phyloP scores from a whole-genome alignment of 2,329 filamentous ascomycete species.

The Pseudodiploospora longispora region DNA sequence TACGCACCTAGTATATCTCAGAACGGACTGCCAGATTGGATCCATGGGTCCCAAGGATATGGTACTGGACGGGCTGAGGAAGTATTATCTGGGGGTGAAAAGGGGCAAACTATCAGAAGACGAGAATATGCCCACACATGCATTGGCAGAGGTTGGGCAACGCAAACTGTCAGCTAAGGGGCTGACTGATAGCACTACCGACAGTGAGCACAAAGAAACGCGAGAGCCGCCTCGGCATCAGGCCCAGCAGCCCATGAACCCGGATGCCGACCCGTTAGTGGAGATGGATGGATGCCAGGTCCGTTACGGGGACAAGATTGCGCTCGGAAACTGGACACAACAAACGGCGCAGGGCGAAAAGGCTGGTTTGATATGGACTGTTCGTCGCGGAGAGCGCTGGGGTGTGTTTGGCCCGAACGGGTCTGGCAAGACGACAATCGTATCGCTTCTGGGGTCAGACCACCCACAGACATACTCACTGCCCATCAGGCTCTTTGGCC shows the following conservation, averaged over 20 bases:
- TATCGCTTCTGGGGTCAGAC: slow-evolving; percentile 89
- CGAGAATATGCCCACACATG: slow-evolving; percentile 37
- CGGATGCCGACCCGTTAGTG: slow-evolving; percentile 60
- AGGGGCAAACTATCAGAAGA: slow-evolving; percentile 37
- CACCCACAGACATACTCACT: slow-evolving; percentile 91
- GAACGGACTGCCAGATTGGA: slow-evolving; percentile 56
- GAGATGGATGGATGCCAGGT: slow-evolving; percentile 84
- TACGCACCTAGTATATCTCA: slow-evolving; percentile 69
- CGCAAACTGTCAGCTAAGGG: slow-evolving; percentile 28
- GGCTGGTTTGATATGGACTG: slow-evolving; percentile 71
- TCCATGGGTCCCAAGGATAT: slow-evolving; percentile 56
- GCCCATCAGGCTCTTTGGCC: slow-evolving; percentile 79
- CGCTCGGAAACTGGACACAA: slow-evolving; percentile 74
- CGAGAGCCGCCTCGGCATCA: slow-evolving; percentile 2
- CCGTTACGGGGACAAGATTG: slow-evolving; percentile 67
- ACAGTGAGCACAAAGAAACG: background rate
- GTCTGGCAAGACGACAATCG: slow-evolving; percentile 89
- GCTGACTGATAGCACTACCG: slow-evolving; percentile 1
- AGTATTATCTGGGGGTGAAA: slow-evolving; percentile 40
- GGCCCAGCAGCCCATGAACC: slow-evolving; percentile 14
- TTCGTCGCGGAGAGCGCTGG: slow-evolving; percentile 79
- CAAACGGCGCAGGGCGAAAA: slow-evolving; percentile 37
- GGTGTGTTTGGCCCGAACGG: slow-evolving; percentile 90
- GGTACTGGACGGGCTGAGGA: slow-evolving; percentile 48
- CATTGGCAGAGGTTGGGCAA: slow-evolving; percentile 40